These are phyloP conservation scores for Hibiscus trionum DNA, from an alignment of 345 rosid genomes.

Conservation along the genomic window DNA sequence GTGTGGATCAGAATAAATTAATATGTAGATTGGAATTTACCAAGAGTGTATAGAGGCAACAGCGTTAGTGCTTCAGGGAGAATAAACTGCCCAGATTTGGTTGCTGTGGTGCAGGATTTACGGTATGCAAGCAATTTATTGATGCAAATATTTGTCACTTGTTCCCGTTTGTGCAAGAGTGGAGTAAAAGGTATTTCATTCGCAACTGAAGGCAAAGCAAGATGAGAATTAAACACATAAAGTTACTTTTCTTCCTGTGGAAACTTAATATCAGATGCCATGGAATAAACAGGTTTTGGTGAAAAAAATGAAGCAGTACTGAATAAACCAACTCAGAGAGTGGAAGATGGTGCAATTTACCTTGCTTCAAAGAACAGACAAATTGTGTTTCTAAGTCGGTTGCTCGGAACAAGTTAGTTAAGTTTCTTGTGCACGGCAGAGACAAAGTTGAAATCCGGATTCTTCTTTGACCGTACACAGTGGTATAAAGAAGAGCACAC, in stretches of 20 bases:
- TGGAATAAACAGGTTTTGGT: background rate
- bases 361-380: conserved; percentile 95
- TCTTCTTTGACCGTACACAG: conserved; percentile 88
- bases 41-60: conserved; percentile 81
- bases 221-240: conserved; percentile 1
- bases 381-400: conserved; percentile 95
- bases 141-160: conserved; percentile 60
- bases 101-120: conserved; percentile 85
- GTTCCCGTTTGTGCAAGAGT: conserved; percentile 56
- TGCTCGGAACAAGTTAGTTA: conserved; percentile 79
- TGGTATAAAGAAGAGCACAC: conserved; percentile 98
- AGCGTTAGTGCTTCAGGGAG: conserved; percentile 98
- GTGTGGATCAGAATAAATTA: background rate
- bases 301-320: background rate
- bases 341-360: conserved; percentile 28
- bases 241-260: background rate
- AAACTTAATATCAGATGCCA: conserved; percentile 2
- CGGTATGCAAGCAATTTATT: conserved; percentile 75
- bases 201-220: conserved; percentile 40
- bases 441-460: conserved; percentile 84
- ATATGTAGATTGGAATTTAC: conserved; percentile 27
- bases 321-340: conserved; percentile 1
- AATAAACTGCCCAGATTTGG: conserved; percentile 87
- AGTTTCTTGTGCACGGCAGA: conserved; percentile 79
- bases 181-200: conserved; percentile 63